These are phyloP conservation scores for Solanum medicagineum DNA, from an alignment of 257 asterid species.

Conservation along the genomic window DNA sequence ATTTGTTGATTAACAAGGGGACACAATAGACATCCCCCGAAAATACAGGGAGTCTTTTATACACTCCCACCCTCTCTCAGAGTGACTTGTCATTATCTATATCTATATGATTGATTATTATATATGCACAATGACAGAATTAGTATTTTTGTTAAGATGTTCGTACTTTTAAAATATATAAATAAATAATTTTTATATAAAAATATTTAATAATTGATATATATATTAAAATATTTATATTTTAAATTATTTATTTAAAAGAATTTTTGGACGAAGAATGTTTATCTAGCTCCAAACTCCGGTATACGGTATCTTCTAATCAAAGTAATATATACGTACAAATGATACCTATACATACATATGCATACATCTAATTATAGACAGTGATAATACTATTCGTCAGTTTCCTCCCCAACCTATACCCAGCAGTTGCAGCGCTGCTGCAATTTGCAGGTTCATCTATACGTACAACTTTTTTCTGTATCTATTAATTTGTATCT, in stretches of 20 bases:
- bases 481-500: neutral
- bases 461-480: conserved; percentile 4
- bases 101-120: neutral
- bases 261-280: accelerated
- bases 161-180: too few species aligned
- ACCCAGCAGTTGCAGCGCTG: conserved; percentile 60
- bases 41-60: conserved; percentile 66
- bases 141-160: too few species aligned
- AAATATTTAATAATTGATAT: too few species aligned
- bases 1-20: conserved; percentile 66
- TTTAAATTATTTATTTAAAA: too few species aligned
- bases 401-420: conserved; percentile 6
- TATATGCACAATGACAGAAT: too few species aligned
- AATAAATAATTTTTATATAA: too few species aligned
- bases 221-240: too few species aligned
- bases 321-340: neutral
- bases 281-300: too few species aligned
- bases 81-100: neutral
- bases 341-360: conserved; percentile 19
- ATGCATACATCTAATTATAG: conserved; percentile 9
- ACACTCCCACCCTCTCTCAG: neutral
- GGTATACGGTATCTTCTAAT: neutral
- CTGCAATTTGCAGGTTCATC: conserved; percentile 41
- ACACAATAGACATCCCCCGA: conserved; percentile 92
- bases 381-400: neutral